Conservation (phyloP, 2,329 filamentous ascomycete genomes). For the Exserohilum rostratum region DNA sequence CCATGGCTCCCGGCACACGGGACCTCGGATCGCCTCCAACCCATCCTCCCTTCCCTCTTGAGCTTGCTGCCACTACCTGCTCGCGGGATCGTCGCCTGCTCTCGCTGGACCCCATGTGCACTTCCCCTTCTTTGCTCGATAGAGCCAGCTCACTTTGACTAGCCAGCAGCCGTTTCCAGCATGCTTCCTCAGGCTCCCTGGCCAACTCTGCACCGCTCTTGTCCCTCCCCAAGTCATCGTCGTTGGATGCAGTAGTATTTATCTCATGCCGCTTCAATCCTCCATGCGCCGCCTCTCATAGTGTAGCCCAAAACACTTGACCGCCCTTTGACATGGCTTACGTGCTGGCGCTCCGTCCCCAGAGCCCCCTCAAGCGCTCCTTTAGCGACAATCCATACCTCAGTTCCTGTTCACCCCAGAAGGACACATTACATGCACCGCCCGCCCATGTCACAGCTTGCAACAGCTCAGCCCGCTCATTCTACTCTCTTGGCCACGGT, state of each 20-base stretch:
- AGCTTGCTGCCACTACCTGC: conserved; percentile 3
- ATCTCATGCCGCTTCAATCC: conserved; percentile 43
- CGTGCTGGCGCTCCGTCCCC: conserved; percentile 48
- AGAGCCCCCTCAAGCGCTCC: conserved; percentile 50
- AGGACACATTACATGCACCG: conserved; percentile 30
- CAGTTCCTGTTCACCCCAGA: conserved; percentile 41
- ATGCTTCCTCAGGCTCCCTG: conserved; percentile 18
- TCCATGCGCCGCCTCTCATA: conserved; percentile 29
- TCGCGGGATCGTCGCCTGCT: conserved; percentile 11
- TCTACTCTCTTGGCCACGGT: conserved; percentile 39
- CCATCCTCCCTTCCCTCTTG: conserved; percentile 26
- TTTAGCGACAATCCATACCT: conserved; percentile 51
- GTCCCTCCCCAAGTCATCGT: conserved; percentile 38
- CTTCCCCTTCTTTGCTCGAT: conserved; percentile 24
- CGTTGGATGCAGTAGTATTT: conserved; percentile 44
- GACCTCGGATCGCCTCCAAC: conserved; percentile 22
- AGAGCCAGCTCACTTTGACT: conserved; percentile 19
- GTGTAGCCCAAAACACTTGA: conserved; percentile 29
- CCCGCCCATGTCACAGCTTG: conserved; percentile 37
- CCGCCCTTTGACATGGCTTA: conserved; percentile 43
- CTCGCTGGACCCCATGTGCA: conserved; percentile 18
- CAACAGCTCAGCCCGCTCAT: conserved; percentile 45
- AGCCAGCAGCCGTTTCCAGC: conserved; percentile 14
- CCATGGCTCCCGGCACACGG: conserved; percentile 18
- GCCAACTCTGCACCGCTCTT: conserved; percentile 18